Base-by-base conservation (phyloP, 2,329 filamentous ascomycete genomes). In the Colletotrichum truncatum region DNA sequence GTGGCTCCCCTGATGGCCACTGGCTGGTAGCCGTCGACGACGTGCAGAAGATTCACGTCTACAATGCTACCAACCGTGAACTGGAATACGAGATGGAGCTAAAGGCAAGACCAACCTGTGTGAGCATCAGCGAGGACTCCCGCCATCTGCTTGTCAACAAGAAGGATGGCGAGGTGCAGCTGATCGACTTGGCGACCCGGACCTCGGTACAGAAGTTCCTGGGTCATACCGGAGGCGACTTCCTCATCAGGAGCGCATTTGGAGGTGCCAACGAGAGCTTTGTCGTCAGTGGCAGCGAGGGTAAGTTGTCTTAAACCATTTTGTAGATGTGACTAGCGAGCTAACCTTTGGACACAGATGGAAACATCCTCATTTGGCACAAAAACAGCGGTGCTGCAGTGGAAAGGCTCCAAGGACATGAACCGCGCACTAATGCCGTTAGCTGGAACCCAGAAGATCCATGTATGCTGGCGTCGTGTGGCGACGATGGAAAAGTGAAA, bases 241-340 rank as follows among this genome's bases (percentile, higher is more conserved):
- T 84, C 73, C 86, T 98, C 59, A 97, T 99, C 64, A 87, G 95
- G 53, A 92, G 90, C 72, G 82, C 85, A 0, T 96, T 98, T 78
- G 96, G 96, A 16, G 96, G 96, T 30, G 94, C 95, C 1, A 91
- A 93, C 64, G 94, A 98, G 79, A 94, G 91, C 75, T 98, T 98
- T 76, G 91, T 98, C 9, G 84, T 97, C 26, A 95, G 93, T 72
- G 96, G 96, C 10, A 97, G 94, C 72, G 94, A 98, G 85, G 92
- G 93, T 94, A 81, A 73, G 82, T 71, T 32, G 6, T 12, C 6
- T 25, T 5, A 4, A n/a, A 6, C 6, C n/a, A 10, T 16, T 11
- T 21, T 11, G 67, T 45, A 12, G 3, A 11, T 21, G 12, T 2
- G 14, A 28, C n/a, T 56, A 32, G 8, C 16, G 18, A 28, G n/a